phyloP scores from a whole-genome alignment of 805 yeast species.

The Zygosaccharomyces bisporus region DNA sequence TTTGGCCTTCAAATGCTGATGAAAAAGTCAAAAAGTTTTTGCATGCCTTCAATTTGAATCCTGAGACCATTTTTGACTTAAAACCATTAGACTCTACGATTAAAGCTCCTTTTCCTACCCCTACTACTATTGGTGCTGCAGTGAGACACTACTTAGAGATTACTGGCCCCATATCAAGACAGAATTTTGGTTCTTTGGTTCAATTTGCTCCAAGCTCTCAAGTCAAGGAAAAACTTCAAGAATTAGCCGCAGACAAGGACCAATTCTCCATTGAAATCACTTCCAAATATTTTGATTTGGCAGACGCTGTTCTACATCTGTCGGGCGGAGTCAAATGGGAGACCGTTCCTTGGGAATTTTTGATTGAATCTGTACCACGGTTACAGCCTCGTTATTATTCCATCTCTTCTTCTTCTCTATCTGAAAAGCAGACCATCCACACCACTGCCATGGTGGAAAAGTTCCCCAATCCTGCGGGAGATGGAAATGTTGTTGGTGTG shows the following conservation, averaged over 20 bases:
- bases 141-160: constrained; percentile 86
- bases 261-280: constrained; percentile 65
- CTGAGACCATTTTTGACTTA: constrained; percentile 56
- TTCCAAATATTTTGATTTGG: constrained; percentile 59
- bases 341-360: constrained; percentile 74
- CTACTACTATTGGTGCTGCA: constrained; percentile 86
- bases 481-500: constrained; percentile 57
- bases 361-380: constrained; percentile 75
- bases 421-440: constrained; percentile 71
- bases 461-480: constrained; percentile 33
- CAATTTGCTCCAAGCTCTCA: constrained; percentile 75
- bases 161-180: constrained; percentile 91
- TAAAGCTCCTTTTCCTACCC: constrained; percentile 61
- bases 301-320: constrained; percentile 63
- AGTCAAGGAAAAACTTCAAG: constrained; percentile 38
- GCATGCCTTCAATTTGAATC: constrained; percentile 55
- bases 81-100: constrained; percentile 68
- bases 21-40: constrained; percentile 68
- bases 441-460: constrained; percentile 92
- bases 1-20: constrained; percentile 88
- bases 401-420: constrained; percentile 81
- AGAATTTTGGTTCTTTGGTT: constrained; percentile 64
- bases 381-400: constrained; percentile 95
- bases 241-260: constrained; percentile 63
- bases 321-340: constrained; percentile 70